These are phyloP conservation scores for Sclerotinia minor DNA, from an alignment of 2,329 filamentous ascomycete species.

Conservation along the genomic window DNA sequence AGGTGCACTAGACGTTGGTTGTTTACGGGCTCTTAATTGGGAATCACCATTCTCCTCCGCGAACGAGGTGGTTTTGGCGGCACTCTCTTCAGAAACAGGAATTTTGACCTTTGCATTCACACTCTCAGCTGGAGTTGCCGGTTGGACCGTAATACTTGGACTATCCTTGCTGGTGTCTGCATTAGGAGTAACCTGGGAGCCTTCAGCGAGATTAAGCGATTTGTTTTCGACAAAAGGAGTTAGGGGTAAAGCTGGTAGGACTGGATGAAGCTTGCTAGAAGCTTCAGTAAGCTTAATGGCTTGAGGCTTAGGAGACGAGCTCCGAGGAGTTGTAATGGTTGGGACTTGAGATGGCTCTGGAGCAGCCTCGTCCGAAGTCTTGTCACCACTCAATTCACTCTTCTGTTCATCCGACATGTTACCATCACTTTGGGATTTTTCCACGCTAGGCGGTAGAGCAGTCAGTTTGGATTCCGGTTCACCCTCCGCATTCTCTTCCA, in stretches of 20 bases:
- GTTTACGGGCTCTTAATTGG: slow-evolving; percentile 34
- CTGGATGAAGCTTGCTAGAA: slow-evolving; percentile 1
- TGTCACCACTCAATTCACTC: not conserved
- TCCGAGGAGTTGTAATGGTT: not conserved
- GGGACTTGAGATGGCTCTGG: not conserved
- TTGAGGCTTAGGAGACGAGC: not conserved
- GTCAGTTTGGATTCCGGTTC: slow-evolving; percentile 23
- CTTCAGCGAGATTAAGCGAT: slow-evolving; percentile 26
- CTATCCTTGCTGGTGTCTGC: slow-evolving; percentile 20
- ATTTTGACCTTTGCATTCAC: slow-evolving; percentile 11
- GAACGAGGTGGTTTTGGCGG: slow-evolving; percentile 32
- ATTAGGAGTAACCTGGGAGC: slow-evolving; percentile 14
- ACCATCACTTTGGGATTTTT: slow-evolving; percentile 1
- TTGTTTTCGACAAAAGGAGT: slow-evolving; percentile 31
- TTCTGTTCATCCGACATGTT: not conserved
- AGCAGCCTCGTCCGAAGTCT: not conserved
- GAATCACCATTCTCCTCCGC: slow-evolving; percentile 30
- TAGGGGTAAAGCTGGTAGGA: slow-evolving; percentile 4
- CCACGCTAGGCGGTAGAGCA: slow-evolving; percentile 19
- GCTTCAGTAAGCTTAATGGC: not conserved
- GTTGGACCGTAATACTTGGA: slow-evolving; percentile 32
- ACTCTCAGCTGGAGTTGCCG: slow-evolving; percentile 33
- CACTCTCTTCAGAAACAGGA: slow-evolving; percentile 25
- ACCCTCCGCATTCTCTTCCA: slow-evolving; percentile 34
- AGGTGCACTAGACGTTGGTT: slow-evolving; percentile 24